Base-by-base conservation (phyloP, 2,329 filamentous ascomycete species). In the Cryphonectria parasitica region DNA sequence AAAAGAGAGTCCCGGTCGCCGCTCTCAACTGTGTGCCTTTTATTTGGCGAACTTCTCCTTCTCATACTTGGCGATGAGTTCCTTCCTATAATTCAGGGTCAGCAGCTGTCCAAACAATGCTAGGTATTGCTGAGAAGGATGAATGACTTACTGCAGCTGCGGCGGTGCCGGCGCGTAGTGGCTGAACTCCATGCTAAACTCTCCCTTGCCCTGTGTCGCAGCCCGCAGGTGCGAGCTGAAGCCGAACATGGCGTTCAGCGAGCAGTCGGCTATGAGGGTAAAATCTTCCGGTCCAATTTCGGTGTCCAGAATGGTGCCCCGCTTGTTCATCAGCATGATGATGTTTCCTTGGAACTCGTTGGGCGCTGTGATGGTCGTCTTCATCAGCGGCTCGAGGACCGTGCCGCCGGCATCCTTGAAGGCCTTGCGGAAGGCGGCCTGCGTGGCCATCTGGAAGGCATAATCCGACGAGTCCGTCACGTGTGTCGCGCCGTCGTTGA, bases 121-220 rank as follows among this genome's bases (percentile, higher is more conserved):
- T n/a, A n/a, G 58, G n/a, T 22, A 34, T 11, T 34, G 7, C 11
- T 39, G 36, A 39, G 31, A 36, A 25, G 11, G 25, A 7, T n/a
- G 19, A 6, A n/a, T n/a, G 39, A 10, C 90, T 79, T 91, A 92
- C 91, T 99, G 96, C 80, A 98, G 80, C 79, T 98, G 95, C 77
- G 90, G 89, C 64, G 95, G 92, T 71, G 96, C 94, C 66, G 94
- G 87, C 67, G 92, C 90, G 78, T 99, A 99, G 84, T 98, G 96
- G 81, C 92, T 96, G 78, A 99, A 99, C 83, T 99, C 96, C 96
- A 99, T 98, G 77, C 89, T 92, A 79, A 98, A 99, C 84, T 99
- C 96, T 77, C 96, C 96, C 87, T 99, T 99, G 73, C 96, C 96
- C 84, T 99, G 96, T 2, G 95, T 98, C 31, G 95, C 93, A 19